These are phyloP conservation scores for Tricholoma terreum DNA, from an alignment of 768 basidiomycete genomes.

Conservation along the genomic window DNA sequence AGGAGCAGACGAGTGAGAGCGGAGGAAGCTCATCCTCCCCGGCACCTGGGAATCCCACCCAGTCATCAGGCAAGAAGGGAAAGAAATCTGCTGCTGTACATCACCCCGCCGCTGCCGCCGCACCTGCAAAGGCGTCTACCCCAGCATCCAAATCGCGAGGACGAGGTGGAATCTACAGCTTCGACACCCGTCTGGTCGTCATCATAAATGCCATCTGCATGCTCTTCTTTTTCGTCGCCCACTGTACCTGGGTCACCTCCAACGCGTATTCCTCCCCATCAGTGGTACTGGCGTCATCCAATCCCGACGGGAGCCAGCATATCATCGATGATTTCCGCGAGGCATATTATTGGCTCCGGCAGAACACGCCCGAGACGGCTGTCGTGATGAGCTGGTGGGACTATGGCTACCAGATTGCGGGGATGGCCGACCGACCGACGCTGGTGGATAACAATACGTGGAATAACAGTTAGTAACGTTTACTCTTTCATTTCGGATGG, in stretches of 20 bases:
- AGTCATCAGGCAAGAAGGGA: conserved; percentile 50
- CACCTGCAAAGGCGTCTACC: conserved; percentile 33
- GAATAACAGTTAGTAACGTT: too few species aligned
- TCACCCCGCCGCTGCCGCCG: conserved; percentile 30
- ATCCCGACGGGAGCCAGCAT: too few species aligned
- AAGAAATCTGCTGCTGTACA: conserved; percentile 47
- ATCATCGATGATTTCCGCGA: too few species aligned
- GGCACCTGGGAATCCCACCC: conserved; percentile 23
- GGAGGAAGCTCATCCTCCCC: conserved; percentile 13
- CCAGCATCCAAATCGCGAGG: conserved; percentile 1
- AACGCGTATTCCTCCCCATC: conserved; percentile 96
- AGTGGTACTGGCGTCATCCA: conserved; percentile 93
- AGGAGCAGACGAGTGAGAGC: conserved; percentile 29
- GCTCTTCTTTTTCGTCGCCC: conserved; percentile 87
- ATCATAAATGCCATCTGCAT: conserved; percentile 72
- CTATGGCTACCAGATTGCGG: too few species aligned
- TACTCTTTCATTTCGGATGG: too few species aligned
- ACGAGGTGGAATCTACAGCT: conserved; percentile 70
- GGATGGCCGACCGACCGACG: too few species aligned
- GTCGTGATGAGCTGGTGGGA: too few species aligned
- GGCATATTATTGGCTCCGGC: too few species aligned
- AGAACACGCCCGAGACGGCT: too few species aligned
- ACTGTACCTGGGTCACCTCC: conserved; percentile 96
- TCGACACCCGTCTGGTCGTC: conserved; percentile 79
- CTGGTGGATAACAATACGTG: too few species aligned